Conservation (phyloP, 257 asterid genomes). For the Fraxinus anomala region DNA sequence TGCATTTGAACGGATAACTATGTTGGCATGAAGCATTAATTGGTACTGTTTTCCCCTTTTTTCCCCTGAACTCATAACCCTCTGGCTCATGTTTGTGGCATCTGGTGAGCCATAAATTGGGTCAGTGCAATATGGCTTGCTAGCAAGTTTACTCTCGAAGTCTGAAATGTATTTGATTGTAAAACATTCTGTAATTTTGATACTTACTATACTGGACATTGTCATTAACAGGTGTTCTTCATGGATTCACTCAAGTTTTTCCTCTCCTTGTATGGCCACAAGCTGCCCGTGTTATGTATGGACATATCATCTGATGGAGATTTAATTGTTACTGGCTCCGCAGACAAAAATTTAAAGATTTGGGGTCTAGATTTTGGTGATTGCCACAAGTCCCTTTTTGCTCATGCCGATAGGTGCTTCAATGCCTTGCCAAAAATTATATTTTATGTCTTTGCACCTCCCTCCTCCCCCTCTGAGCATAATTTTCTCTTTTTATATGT, state of each 20-base stretch:
- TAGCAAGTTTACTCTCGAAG: background rate
- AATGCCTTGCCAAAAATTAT: slow-evolving; percentile 4
- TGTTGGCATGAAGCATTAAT: too few species aligned
- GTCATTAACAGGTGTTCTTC: slow-evolving; percentile 65
- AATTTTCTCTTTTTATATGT: background rate
- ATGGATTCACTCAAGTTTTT: slow-evolving; percentile 82
- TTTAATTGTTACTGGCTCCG: slow-evolving; percentile 86
- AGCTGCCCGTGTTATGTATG: slow-evolving; percentile 88
- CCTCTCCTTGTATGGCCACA: slow-evolving; percentile 88
- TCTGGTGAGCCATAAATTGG: too few species aligned
- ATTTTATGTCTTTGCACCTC: background rate
- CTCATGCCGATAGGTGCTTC: slow-evolving; percentile 86
- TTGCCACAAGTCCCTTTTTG: slow-evolving; percentile 90
- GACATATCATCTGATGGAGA: slow-evolving; percentile 94
- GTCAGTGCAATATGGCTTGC: too few species aligned
- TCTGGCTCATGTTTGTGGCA: too few species aligned
- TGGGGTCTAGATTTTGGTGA: slow-evolving; percentile 97
- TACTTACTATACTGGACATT: slow-evolving; percentile 20
- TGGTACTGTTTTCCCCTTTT: too few species aligned
- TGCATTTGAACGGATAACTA: too few species aligned
- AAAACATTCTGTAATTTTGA: background rate
- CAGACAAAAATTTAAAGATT: slow-evolving; percentile 87
- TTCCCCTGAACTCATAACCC: too few species aligned
- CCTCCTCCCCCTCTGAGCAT: background rate
- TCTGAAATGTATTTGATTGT: slow-evolving; percentile 6